Evolutionary conservation across 2,329 filamentous ascomycete genomes (phyloP), one percentile per base, ranked within the genome.

Genomic region (Aspergillus amoenus): DNA sequence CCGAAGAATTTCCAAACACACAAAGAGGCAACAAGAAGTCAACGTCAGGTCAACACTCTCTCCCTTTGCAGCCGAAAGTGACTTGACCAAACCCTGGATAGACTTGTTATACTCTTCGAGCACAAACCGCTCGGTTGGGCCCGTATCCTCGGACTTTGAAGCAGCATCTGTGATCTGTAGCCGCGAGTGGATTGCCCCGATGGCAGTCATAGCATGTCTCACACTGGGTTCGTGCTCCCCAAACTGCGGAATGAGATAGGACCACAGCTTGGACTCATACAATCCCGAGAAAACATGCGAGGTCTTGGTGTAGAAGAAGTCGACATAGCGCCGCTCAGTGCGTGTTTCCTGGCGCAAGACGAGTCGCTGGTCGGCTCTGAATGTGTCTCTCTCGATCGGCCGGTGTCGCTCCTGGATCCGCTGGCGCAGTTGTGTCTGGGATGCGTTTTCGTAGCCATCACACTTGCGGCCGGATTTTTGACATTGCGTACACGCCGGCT

Each of bases 381-480:
- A n/a, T 8, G 18, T 49, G 34, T 55, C 56, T n/a, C 56, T 30
- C 11, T 27, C 39, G 9, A 42, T n/a, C 2, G 55, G 43, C 13
- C 24, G 40, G 3, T 54, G 37, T 5, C 30, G 43, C 5, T 43
- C 50, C n/a, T 60, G 3, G 7, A 61, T 51, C 18, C 44, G 52
- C 40, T 58, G 52, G 24, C 49, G 56, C 15, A 61, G 56, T 40
- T 61, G 54, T 5, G 39, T 43, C n/a, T 61, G 62, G 3, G 64
- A 64, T 7, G 56, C 56, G 12, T 56, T 43, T 22, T 67, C 65
- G 53, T 86, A 85, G 57, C 83, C 83, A 65, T 85, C 83, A 64
- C 83, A 85, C 62, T 78, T 79, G 39, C 82, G 78, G 5, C 82
- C 82, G 0, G 83, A 82, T 55, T 77, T 80, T 34, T 77, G 78